phyloP scores from a whole-genome alignment of 1,284 basidiomycete species.

The Malassezia arunalokei region DNA sequence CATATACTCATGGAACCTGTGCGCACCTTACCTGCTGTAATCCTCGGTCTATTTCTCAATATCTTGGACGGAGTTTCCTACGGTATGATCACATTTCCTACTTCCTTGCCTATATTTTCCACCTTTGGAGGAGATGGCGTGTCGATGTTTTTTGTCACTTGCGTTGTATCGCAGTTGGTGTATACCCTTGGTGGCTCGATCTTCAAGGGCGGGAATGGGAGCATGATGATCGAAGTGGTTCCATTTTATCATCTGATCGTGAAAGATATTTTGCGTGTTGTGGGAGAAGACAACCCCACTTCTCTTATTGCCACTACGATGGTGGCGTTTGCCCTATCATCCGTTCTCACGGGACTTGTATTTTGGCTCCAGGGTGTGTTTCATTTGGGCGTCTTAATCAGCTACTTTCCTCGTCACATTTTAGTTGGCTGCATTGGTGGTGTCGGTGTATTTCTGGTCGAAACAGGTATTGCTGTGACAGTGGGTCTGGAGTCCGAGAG shows the following conservation, averaged over 20 bases:
- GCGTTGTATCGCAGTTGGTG: constrained; percentile 68
- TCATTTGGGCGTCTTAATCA: constrained; percentile 70
- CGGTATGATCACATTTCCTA: constrained; percentile 77
- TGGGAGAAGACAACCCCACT: constrained; percentile 59
- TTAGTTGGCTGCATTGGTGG: constrained; percentile 74
- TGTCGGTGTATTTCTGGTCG: constrained; percentile 71
- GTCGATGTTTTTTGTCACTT: constrained; percentile 55
- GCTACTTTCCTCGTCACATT: constrained; percentile 94
- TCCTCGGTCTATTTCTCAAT: constrained; percentile 76
- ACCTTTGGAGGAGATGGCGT: constrained; percentile 79
- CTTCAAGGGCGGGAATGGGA: constrained; percentile 67
- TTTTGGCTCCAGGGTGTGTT: constrained; percentile 55
- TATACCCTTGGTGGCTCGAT: constrained; percentile 75
- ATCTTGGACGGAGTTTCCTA: constrained; percentile 75
- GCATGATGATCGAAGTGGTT: constrained; percentile 92
- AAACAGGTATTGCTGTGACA: constrained; percentile 58
- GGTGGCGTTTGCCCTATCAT: constrained; percentile 74
- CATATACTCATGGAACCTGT: constrained; percentile 30
- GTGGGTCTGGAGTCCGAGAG: constrained; percentile 66
- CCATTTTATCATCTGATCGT: constrained; percentile 93
- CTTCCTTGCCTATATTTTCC: constrained; percentile 58
- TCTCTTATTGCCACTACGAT: constrained; percentile 81
- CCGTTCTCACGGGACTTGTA: constrained; percentile 65
- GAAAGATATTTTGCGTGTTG: constrained; percentile 59
- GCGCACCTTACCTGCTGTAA: constrained; percentile 58